phyloP scores from a whole-genome alignment of 139 green algal species.

The Penium margaritaceum region DNA sequence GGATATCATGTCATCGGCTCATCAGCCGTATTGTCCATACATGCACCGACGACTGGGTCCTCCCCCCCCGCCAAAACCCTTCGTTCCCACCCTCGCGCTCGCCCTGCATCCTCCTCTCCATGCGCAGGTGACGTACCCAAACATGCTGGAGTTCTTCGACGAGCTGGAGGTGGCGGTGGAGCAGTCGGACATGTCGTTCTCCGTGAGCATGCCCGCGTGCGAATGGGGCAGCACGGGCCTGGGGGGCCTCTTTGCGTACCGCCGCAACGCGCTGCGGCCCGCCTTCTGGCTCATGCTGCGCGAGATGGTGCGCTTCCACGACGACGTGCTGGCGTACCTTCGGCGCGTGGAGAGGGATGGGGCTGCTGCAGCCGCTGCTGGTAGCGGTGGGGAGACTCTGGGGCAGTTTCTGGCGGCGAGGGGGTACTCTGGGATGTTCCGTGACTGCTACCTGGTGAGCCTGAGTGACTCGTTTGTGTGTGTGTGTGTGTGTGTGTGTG shows the following conservation, averaged over 20 bases:
- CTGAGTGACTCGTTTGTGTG: too few relatives aligned
- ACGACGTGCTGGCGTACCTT: conserved; percentile 4
- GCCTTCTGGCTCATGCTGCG: conserved; percentile 76
- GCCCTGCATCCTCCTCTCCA: too few relatives aligned
- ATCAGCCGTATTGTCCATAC: too few relatives aligned
- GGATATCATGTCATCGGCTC: too few relatives aligned
- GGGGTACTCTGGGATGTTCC: conserved; percentile 40
- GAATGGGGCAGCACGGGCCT: conserved; percentile 81
- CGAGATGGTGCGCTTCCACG: conserved; percentile 79
- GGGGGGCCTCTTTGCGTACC: conserved; percentile 76
- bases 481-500: too few relatives aligned
- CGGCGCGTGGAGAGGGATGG: background rate
- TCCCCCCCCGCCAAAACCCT: too few relatives aligned
- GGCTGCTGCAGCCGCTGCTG: background rate
- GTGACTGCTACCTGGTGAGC: conserved; percentile 38
- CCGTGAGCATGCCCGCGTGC: conserved; percentile 54
- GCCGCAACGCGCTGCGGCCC: conserved; percentile 60
- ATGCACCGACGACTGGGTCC: too few relatives aligned
- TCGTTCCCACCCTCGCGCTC: too few relatives aligned
- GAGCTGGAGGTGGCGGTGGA: conserved; percentile 76
- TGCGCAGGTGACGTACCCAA: conserved; percentile 81
- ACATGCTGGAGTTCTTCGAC: conserved; percentile 84
- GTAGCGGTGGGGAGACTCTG: conserved; percentile 56
- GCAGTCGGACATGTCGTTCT: conserved; percentile 88
- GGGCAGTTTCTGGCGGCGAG: conserved; percentile 67